phyloP scores from a whole-genome alignment of 2,329 filamentous ascomycete species.

The Penicillium sp. region DNA sequence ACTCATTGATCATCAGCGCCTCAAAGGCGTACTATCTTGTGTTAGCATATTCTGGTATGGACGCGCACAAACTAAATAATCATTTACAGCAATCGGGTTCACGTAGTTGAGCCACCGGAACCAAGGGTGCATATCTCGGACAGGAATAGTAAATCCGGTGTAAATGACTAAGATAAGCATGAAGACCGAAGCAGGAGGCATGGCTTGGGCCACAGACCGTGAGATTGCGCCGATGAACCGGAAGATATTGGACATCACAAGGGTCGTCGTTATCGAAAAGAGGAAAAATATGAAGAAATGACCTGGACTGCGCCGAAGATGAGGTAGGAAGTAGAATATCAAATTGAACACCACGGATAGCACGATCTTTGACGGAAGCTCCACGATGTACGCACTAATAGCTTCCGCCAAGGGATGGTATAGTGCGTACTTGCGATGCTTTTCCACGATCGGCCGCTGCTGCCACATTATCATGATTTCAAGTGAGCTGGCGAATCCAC shows the following conservation, averaged over 20 bases:
- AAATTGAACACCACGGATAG: constrained; percentile 76
- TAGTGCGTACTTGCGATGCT: constrained; percentile 79
- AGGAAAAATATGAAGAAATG: constrained; percentile 85
- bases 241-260: constrained; percentile 86
- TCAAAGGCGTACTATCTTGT: constrained; percentile 68
- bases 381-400: constrained; percentile 77
- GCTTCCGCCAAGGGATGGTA: constrained; percentile 93
- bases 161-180: constrained; percentile 48
- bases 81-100: constrained; percentile 63
- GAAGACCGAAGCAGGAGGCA: constrained; percentile 56
- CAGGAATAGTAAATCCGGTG: constrained; percentile 49
- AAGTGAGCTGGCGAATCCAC: constrained; percentile 73
- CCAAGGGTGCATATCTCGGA: constrained; percentile 72
- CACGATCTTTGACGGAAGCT: constrained; percentile 75
- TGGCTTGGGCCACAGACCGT: constrained; percentile 60
- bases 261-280: constrained; percentile 68
- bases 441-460: constrained; percentile 89
- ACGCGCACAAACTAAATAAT: neutral
- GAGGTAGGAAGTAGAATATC: constrained; percentile 82
- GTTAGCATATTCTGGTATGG: neutral
- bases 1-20: constrained; percentile 81
- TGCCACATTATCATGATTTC: constrained; percentile 83
- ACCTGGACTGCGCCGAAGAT: constrained; percentile 70
- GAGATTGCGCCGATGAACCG: constrained; percentile 74
- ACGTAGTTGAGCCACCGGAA: constrained; percentile 81